phyloP scores from a whole-genome alignment of 352 stramenopile species.

The Hyaloperonospora brassicae region DNA sequence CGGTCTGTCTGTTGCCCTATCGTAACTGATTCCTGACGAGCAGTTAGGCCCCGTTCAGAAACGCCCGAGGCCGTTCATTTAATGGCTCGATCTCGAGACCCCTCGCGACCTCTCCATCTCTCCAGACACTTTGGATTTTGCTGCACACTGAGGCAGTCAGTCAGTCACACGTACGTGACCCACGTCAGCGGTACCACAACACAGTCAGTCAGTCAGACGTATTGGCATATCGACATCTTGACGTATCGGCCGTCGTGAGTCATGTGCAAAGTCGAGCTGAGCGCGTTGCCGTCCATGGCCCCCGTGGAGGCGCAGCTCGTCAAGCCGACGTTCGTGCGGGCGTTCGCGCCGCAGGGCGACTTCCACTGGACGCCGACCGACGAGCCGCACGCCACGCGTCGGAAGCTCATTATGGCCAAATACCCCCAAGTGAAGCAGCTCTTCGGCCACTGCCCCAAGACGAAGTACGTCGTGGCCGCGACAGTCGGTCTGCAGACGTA shows the following conservation, averaged over 20 bases:
- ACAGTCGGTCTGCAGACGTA: slow-evolving; percentile 80
- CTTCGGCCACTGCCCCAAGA: slow-evolving; percentile 77
- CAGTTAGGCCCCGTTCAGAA: no score
- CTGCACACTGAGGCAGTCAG: no score
- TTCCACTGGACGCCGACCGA: slow-evolving; percentile 83
- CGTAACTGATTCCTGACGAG: no score
- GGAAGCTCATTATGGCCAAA: slow-evolving; percentile 78
- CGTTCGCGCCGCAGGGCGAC: slow-evolving; percentile 40
- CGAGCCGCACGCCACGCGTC: slow-evolving; percentile 82
- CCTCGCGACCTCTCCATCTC: no score
- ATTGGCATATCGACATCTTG: no score
- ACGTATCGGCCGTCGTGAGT: no score
- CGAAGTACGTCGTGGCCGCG: slow-evolving; percentile 78
- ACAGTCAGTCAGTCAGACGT: no score
- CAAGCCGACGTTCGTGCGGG: slow-evolving; percentile 41
- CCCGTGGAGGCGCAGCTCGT: slow-evolving; percentile 29
- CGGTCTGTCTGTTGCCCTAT: no score
- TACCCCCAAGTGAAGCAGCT: slow-evolving; percentile 88
- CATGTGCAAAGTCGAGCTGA: slow-evolving; percentile 49
- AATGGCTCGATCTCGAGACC: no score
- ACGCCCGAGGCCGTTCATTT: no score
- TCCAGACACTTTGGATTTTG: background rate
- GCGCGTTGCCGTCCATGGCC: slow-evolving; percentile 26
- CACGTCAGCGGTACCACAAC: no score
- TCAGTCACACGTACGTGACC: no score